phyloP scores from a whole-genome alignment of 805 yeast genomes.

The Myxozyma monticola region DNA sequence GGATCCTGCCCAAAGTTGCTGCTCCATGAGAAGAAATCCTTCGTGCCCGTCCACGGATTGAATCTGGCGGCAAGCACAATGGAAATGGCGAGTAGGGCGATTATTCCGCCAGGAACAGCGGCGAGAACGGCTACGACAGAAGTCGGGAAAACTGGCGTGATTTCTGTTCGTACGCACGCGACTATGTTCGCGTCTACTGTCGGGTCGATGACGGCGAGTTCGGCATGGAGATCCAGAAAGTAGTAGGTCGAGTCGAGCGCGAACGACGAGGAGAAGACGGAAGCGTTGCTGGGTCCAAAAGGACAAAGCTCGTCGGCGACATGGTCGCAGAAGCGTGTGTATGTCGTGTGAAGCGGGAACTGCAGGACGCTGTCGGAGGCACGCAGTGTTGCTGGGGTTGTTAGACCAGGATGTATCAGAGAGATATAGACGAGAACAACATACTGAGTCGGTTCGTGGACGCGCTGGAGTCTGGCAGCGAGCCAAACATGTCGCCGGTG shows the following conservation, averaged over 20 bases:
- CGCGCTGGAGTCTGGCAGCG: conserved; percentile 21
- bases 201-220: conserved; percentile 35
- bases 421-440: not conserved
- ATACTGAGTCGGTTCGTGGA: conserved; percentile 27
- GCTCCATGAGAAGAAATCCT: conserved; percentile 53
- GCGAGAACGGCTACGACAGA: conserved; percentile 45
- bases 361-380: conserved; percentile 32
- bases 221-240: conserved; percentile 32
- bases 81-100: conserved; percentile 35
- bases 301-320: conserved; percentile 34
- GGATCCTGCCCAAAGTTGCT: conserved; percentile 60
- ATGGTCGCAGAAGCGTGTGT: conserved; percentile 34
- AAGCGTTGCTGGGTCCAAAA: conserved; percentile 28
- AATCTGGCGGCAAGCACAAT: conserved; percentile 43
- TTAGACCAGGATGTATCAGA: not conserved
- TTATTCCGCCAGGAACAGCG: conserved; percentile 44
- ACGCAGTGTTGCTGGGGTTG: conserved; percentile 33
- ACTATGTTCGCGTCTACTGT: conserved; percentile 36
- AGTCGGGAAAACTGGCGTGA: conserved; percentile 50
- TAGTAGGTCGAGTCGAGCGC: conserved; percentile 10
- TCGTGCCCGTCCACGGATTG: conserved; percentile 60
- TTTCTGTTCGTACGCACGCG: conserved; percentile 51
- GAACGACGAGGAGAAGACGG: conserved; percentile 11
- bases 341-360: conserved; percentile 27
- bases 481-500: conserved; percentile 24